These are phyloP conservation scores for Talaromyces thailandensis DNA, from an alignment of 495 filamentous ascomycete genomes.

Conservation along the genomic window DNA sequence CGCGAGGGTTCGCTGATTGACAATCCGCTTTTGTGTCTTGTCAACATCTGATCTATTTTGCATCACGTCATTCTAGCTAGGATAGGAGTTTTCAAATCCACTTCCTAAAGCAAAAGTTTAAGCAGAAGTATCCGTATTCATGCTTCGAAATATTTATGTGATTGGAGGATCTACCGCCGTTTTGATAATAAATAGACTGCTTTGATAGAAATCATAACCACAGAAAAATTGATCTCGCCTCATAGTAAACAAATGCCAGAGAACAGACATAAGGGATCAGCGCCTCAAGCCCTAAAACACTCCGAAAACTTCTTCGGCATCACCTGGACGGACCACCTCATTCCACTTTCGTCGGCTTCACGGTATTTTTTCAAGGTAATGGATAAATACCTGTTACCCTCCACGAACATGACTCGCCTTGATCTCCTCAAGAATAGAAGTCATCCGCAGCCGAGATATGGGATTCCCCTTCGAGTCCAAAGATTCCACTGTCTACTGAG, in stretches of 20 bases:
- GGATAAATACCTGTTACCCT: too few species aligned
- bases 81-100: neutral
- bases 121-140: too few species aligned
- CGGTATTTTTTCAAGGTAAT: too few species aligned
- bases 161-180: neutral
- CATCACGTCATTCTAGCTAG: neutral
- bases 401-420: too few species aligned
- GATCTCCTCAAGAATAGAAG: too few species aligned
- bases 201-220: neutral
- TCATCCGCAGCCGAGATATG: too few species aligned
- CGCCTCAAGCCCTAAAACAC: too few species aligned
- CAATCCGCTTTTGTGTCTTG: slow-evolving; percentile 3
- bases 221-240: neutral
- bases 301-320: too few species aligned
- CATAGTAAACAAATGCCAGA: neutral
- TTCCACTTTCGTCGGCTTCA: too few species aligned
- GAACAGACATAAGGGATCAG: neutral
- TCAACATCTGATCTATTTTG: neutral
- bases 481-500: too few species aligned
- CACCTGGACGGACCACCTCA: too few species aligned
- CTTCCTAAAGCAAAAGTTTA: neutral
- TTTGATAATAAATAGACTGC: neutral
- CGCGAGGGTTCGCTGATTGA: slow-evolving; percentile 4
- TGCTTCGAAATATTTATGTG: neutral
- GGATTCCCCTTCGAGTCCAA: too few species aligned